phyloP scores from a whole-genome alignment of 805 yeast genomes.

The Candida stauntonica region DNA sequence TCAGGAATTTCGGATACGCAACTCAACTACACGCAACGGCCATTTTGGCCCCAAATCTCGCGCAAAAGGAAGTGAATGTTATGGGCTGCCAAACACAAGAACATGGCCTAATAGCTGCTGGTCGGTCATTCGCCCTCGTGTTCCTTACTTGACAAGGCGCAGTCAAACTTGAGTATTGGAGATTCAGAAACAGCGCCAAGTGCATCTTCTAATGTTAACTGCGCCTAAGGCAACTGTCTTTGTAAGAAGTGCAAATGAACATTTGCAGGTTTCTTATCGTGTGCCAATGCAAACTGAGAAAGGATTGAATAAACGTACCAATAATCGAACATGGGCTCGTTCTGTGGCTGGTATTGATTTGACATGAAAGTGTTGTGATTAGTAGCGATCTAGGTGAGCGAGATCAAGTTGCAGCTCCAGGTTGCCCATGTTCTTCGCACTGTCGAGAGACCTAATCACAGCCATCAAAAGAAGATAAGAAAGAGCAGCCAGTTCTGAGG shows the following conservation, averaged over 20 bases:
- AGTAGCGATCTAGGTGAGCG: conserved; percentile 46
- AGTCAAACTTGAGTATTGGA: conserved; percentile 4
- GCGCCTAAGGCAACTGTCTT: conserved; percentile 5
- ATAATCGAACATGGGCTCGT: conserved; percentile 24
- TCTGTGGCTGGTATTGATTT: conserved; percentile 4
- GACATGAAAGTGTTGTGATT: conserved; percentile 29
- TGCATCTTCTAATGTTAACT: conserved; percentile 4
- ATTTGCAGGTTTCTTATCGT: conserved; percentile 39
- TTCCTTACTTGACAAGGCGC: conserved; percentile 4
- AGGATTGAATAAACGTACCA: conserved; percentile 48
- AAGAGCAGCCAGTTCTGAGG: too few species aligned
- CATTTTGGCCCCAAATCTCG: conserved; percentile 9
- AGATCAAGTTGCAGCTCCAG: conserved; percentile 44
- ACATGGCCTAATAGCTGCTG: too few species aligned
- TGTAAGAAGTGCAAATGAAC: conserved; percentile 27
- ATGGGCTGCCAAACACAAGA: too few species aligned
- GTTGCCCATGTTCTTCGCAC: too few species aligned
- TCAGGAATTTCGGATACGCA: background rate
- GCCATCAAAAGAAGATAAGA: too few species aligned
- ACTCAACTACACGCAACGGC: background rate
- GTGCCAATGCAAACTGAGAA: conserved; percentile 38
- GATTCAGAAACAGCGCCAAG: conserved; percentile 12
- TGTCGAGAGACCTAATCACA: too few species aligned
- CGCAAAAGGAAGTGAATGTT: too few species aligned
- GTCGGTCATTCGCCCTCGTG: too few species aligned